Evolutionary conservation across 2,329 filamentous ascomycete species (phyloP), one percentile per base, ranked within the genome.

Genomic region (Emergomyces pasteurianus): DNA sequence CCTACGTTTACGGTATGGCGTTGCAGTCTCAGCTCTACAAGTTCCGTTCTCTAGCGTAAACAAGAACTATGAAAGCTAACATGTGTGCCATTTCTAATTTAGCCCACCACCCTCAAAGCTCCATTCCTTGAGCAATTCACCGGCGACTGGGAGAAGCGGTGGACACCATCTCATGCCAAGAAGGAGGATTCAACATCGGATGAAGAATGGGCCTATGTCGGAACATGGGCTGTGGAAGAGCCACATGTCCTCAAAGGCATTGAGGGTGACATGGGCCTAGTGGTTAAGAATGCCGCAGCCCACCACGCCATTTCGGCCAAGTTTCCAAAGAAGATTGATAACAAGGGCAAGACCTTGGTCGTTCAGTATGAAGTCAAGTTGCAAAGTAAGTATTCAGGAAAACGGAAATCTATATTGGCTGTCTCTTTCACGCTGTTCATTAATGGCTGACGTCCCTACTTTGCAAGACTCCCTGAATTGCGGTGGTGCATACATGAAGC

Each of bases 321-420:
- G 79, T 97, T 99, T 81, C 86, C 89, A 75, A 91, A 95, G 83
- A 88, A 89, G 79, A 89, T 99, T 72, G 88, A 96, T 79, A 94
- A 95, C 85, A 97, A 92, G 85, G 91, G 84, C 79, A 95, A 99
- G 83, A 89, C 90, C 63, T 84, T 99, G 58, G 94, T 99, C 68
- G 90, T 99, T 59, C 94, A 99, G 79, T 99, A 99, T 75, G 94
- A 99, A 77, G 94, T 97, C 74, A 99, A 99, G 85, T 89, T 96
- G 67, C 94, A 99, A 80, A 90, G 90, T 95, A 83, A 78, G 88
- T n/a, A n/a, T 82, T 16, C 4, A 14, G n/a, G 9, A 16, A n/a
- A 58, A 3, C 2, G 64, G 61, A 21, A 23, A 47, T 38, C 50
- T 9, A 60, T 56, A 9, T 28, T 57, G n/a, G 21, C 1, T 47